A percentile compares a stretch with the other conserved stretches of the same genome.
phyloP scores from a whole-genome alignment of 495 filamentous ascomycete genomes.

The Alectoria sarmentosa region DNA sequence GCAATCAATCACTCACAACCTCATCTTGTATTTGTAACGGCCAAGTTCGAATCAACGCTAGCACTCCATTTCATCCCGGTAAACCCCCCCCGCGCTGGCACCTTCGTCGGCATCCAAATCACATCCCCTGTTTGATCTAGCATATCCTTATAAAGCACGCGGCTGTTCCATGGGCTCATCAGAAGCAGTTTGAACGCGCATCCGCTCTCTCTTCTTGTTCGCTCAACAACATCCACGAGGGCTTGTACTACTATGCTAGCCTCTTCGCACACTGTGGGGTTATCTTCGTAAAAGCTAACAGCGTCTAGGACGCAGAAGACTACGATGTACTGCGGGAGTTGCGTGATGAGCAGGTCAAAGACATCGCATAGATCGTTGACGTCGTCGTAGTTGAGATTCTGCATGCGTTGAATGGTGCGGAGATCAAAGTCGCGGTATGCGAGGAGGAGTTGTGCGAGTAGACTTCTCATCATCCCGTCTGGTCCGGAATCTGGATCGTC shows the following conservation, averaged over 20 bases:
- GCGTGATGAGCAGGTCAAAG: slow-evolving; percentile 1
- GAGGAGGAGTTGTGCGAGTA: slow-evolving; percentile 7
- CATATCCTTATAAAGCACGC: background rate
- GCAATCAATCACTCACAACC: background rate
- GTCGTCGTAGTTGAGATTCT: background rate
- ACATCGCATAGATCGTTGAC: slow-evolving; percentile 3
- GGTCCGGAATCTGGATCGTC: background rate
- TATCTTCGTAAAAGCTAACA: slow-evolving; percentile 5
- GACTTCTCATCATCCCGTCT: slow-evolving; percentile 8
- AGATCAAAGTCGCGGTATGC: slow-evolving; percentile 6
- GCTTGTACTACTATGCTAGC: background rate
- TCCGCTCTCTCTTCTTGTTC: background rate
- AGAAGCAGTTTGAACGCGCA: slow-evolving; percentile 6
- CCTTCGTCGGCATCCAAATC: background rate
- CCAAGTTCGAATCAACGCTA: background rate
- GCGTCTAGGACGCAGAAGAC: slow-evolving; percentile 10
- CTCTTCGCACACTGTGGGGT: background rate
- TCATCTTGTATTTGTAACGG: background rate
- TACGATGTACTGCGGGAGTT: background rate
- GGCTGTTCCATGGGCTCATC: slow-evolving; percentile 10
- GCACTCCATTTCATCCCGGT: slow-evolving; percentile 5
- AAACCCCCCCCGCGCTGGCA: background rate
- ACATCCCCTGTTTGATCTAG: background rate
- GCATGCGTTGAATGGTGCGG: background rate
- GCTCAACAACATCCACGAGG: background rate